Evolutionary conservation across 2,329 filamentous ascomycete genomes (phyloP).

Genomic region (Aspergillus viridinutans): DNA sequence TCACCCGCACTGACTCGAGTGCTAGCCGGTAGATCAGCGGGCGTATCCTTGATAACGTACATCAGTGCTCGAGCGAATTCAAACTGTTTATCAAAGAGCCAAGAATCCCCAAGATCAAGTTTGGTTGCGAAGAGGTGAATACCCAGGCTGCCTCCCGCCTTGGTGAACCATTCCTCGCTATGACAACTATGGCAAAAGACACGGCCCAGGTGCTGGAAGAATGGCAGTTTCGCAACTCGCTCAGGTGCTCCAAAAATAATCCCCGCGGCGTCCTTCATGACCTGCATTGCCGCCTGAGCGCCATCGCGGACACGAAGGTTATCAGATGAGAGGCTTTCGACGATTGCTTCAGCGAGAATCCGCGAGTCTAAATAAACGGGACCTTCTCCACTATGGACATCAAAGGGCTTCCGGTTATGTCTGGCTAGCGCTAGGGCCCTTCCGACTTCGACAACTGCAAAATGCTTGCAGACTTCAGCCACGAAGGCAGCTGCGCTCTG

Average conservation of each 20-base stretch:
- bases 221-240: conserved; percentile 69
- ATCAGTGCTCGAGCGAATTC: conserved; percentile 89
- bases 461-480: conserved; percentile 78
- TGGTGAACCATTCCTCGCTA: conserved; percentile 98
- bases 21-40: conserved; percentile 84
- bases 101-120: conserved; percentile 75
- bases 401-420: conserved; percentile 72
- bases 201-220: conserved; percentile 78
- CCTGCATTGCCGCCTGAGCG: conserved; percentile 71
- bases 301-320: conserved; percentile 73
- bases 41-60: conserved; percentile 98
- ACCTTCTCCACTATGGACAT: conserved; percentile 81
- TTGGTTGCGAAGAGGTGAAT: conserved; percentile 85
- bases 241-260: conserved; percentile 73
- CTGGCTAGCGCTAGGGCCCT: conserved; percentile 76
- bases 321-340: conserved; percentile 86
- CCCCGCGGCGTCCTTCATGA: conserved; percentile 70
- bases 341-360: conserved; percentile 80
- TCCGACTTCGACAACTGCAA: conserved; percentile 84
- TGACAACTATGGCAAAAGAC: conserved; percentile 93
- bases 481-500: conserved; percentile 72
- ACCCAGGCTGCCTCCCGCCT: conserved; percentile 84
- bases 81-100: conserved; percentile 76
- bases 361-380: conserved; percentile 82
- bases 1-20: conserved; percentile 78